Evolutionary conservation across 371 early-diverging fungal genomes (phyloP).

Genomic region (Gilbertella persicaria): DNA sequence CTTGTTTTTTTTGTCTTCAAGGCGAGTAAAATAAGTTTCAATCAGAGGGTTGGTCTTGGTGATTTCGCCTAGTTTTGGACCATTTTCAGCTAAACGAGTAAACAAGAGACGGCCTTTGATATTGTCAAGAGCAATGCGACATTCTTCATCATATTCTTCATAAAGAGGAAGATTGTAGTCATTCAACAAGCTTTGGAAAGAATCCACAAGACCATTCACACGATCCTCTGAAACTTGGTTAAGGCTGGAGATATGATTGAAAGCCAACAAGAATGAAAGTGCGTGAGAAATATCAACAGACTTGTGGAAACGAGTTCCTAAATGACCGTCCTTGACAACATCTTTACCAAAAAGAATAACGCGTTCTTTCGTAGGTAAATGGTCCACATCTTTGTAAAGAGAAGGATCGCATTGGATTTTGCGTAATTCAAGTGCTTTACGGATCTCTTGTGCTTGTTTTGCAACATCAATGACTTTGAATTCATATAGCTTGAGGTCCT

Average conservation of each 20-base stretch:
- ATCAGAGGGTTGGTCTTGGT: slow-evolving; percentile 73
- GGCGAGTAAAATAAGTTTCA: slow-evolving; percentile 90
- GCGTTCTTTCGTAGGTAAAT: slow-evolving; percentile 44
- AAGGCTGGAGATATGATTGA: slow-evolving; percentile 14
- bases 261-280: slow-evolving; percentile 48
- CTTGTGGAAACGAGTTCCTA: slow-evolving; percentile 55
- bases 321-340: slow-evolving; percentile 36
- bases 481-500: slow-evolving; percentile 82
- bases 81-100: slow-evolving; percentile 79
- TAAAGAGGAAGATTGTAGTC: slow-evolving; percentile 86
- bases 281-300: slow-evolving; percentile 46
- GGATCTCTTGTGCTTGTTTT: slow-evolving; percentile 41
- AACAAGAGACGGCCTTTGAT: slow-evolving; percentile 79
- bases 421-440: slow-evolving; percentile 29
- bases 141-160: slow-evolving; percentile 82
- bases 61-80: slow-evolving; percentile 59
- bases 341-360: slow-evolving; percentile 36
- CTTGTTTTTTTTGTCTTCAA: slow-evolving; percentile 44
- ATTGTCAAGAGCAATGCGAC: slow-evolving; percentile 70
- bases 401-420: slow-evolving; percentile 21
- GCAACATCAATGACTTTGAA: slow-evolving; percentile 79
- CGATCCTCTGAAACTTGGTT: slow-evolving; percentile 22
- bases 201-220: slow-evolving; percentile 30
- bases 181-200: slow-evolving; percentile 62
- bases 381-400: slow-evolving; percentile 23